phyloP scores from a whole-genome alignment of 768 basidiomycete genomes.

The Collybia nuda region DNA sequence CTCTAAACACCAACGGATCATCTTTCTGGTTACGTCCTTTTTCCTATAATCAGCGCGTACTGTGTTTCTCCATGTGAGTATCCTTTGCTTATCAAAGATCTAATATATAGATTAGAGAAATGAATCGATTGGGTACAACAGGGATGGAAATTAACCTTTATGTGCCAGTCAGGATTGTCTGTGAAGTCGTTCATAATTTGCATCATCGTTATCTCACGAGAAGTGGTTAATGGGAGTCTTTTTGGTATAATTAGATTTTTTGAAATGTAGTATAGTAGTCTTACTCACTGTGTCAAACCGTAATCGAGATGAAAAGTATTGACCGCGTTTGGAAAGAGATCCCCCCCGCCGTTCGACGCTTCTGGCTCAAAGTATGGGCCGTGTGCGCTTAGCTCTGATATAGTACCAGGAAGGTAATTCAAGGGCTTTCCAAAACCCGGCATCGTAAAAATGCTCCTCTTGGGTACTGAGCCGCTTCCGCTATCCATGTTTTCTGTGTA shows the following conservation, averaged over 20 bases:
- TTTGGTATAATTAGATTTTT: not conserved
- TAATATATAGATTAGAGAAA: slow-evolving; percentile 6
- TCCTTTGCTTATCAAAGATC: not conserved
- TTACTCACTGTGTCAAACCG: not conserved
- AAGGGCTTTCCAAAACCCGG: slow-evolving; percentile 13
- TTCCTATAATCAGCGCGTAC: not conserved
- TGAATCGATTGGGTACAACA: not conserved
- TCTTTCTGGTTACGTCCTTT: slow-evolving; percentile 5
- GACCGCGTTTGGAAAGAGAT: slow-evolving; percentile 4
- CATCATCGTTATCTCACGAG: slow-evolving; percentile 18
- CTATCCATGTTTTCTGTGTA: too few relatives aligned
- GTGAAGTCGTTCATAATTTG: slow-evolving; percentile 16
- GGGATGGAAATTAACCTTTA: slow-evolving; percentile 4
- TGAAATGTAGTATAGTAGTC: not conserved
- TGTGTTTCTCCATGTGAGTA: not conserved
- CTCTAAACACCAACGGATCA: slow-evolving; percentile 17
- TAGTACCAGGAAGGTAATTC: slow-evolving; percentile 1
- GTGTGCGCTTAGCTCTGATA: not conserved
- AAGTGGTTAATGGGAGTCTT: slow-evolving; percentile 11
- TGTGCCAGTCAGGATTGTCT: slow-evolving; percentile 15
- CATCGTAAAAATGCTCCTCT: not conserved
- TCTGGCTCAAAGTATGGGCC: too few relatives aligned
- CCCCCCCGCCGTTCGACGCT: too few relatives aligned
- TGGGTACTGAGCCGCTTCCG: too few relatives aligned
- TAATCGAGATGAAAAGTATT: not conserved